Conservation (phyloP, 1,139 yeast genomes). For the Diutina sp. region DNA sequence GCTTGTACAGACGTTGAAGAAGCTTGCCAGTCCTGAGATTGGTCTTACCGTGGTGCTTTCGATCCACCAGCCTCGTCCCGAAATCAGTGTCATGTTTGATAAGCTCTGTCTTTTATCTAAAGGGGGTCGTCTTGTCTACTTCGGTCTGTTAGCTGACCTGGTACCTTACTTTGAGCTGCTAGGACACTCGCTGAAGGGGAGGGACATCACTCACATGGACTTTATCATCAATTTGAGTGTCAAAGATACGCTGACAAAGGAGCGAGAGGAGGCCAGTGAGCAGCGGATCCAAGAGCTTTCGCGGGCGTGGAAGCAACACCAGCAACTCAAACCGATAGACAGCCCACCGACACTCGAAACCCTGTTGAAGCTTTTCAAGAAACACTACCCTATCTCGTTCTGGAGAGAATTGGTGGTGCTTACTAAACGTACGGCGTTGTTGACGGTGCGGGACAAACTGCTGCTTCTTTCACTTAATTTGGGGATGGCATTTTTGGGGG, state of each 20-base stretch:
- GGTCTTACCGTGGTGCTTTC: conserved; percentile 68
- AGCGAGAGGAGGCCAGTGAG: conserved; percentile 28
- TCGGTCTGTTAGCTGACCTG: conserved; percentile 37
- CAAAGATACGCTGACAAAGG: conserved; percentile 40
- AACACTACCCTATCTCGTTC: conserved; percentile 17
- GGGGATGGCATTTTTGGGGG: not conserved
- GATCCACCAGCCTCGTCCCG: conserved; percentile 79
- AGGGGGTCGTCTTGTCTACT: conserved; percentile 52
- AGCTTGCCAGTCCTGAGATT: conserved; percentile 26
- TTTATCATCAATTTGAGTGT: conserved; percentile 57
- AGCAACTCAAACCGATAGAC: conserved; percentile 4
- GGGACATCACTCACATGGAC: conserved; percentile 4
- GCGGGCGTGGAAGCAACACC: conserved; percentile 31
- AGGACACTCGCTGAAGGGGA: conserved; percentile 20
- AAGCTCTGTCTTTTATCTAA: conserved; percentile 56
- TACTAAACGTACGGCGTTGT: conserved; percentile 14
- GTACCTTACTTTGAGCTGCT: conserved; percentile 37
- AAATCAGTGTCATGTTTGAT: conserved; percentile 56
- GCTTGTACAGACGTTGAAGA: conserved; percentile 49
- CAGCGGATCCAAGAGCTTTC: conserved; percentile 34
- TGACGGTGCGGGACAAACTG: not conserved
- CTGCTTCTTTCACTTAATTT: not conserved
- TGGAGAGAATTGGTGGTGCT: conserved; percentile 38
- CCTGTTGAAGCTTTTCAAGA: conserved; percentile 14
- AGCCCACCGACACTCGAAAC: conserved; percentile 9